These are phyloP conservation scores for Scutellaria galericulata DNA, from an alignment of 257 asterid species.

Conservation along the genomic window DNA sequence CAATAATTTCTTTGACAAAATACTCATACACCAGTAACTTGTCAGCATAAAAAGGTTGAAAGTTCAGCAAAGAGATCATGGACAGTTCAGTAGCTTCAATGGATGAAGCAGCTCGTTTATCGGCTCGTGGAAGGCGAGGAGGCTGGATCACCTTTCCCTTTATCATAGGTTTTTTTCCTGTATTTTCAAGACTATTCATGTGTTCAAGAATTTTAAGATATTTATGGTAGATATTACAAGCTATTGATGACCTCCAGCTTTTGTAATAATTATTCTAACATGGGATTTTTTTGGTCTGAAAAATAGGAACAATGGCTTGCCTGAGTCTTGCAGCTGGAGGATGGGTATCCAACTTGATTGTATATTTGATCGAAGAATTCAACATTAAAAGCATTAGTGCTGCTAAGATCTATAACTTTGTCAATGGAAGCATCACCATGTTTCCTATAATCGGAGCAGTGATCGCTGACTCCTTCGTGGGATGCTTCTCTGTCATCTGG, in stretches of 20 bases:
- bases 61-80: conserved; percentile 24
- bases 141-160: conserved; percentile 72
- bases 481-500: conserved; percentile 81
- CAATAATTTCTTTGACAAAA: conserved; percentile 16
- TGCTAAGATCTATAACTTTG: conserved; percentile 69
- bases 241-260: neutral
- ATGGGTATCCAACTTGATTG: conserved; percentile 66
- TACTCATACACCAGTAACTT: neutral
- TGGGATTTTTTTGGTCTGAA: neutral
- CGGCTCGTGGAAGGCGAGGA: conserved; percentile 37
- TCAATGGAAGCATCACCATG: conserved; percentile 71
- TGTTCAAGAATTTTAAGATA: conserved; percentile 12
- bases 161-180: conserved; percentile 47
- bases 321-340: conserved; percentile 73
- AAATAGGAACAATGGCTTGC: conserved; percentile 67
- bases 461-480: conserved; percentile 70
- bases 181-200: neutral
- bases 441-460: conserved; percentile 77
- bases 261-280: conserved; percentile 7
- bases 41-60: conserved; percentile 20
- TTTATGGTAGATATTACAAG: neutral
- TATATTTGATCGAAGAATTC: conserved; percentile 77
- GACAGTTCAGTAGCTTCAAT: conserved; percentile 35
- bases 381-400: conserved; percentile 75
- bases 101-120: conserved; percentile 35